Base-by-base conservation (phyloP, 1,284 basidiomycete species). In the Leccinum pallidistipes region DNA sequence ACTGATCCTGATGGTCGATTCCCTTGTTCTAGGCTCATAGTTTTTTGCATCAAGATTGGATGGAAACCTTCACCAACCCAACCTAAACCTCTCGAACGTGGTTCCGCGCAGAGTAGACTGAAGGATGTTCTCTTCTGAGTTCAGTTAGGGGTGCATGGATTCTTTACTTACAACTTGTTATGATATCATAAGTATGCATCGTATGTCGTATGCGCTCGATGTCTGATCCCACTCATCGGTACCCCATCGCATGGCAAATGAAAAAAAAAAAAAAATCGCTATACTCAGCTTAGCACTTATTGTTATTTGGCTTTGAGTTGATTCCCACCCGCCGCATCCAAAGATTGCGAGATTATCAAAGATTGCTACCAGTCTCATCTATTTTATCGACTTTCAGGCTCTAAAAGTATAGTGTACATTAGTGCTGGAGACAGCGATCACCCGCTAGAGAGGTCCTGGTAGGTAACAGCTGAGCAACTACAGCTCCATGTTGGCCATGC, bases 11-110 rank as follows among this genome's bases (percentile, higher is more conserved):
- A 49, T 34, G 3, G 27, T 3, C 9, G 29, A 38, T 3, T 16
- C 5, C 47, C 36, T 18, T 49, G 12, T 40, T n/a, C 14, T 49
- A 60, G 16, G 11, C 45, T 62, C n/a, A 56, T 45, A 18, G n/a
- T 21, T 57, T 34, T n/a, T 51, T 36, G 27, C 11, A 16, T 34
- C 40, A 66, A 97, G 94, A 98, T 99, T 75, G 97, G 97, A n/a
- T 99, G 97, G 97, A 98, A 96, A 73, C 95, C 96, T 18, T 84
- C 88, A 3, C 86, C 90, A 1, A 87, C 77, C 27, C 94, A 98
- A 76, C 92, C 90, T 5, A 90, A 94, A 74, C 88, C 95, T 0
- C 80, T 97, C 5, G 85, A 91, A 71, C 80, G 95, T 69, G 97
- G 97, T n/a, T 84, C 88, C 3, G 97, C 86, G 2, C 79, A 91